Evolutionary conservation across 1,284 basidiomycete species (phyloP), one percentile per base, ranked within the genome.

Genomic region (Trichosporon asahii): DNA sequence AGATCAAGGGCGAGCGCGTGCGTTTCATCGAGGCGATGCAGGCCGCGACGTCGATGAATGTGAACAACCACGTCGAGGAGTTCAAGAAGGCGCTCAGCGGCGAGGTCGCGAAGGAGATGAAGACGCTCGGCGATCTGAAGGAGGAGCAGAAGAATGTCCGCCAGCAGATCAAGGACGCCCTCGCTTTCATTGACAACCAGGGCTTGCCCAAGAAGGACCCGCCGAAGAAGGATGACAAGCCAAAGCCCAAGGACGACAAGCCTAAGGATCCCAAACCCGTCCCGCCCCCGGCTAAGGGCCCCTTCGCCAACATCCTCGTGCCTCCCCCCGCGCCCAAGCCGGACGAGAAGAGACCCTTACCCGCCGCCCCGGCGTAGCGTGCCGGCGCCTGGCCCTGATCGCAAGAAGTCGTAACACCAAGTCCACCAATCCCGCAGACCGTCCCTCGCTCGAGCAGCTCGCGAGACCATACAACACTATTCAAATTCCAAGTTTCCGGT

Each of bases 1-100:
- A 94, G 76, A 93, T 94, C 69, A 89, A 90, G 66, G 92, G 92
- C 6, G 92, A 94, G 82, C 85, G 92, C 57, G 82, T 94, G 67
- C 86, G 91, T 4, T 94, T 95, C 77, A 90, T 94, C 11, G 93
- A 95, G 75, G 91, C 92, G 18, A 95, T 94, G 92, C 91, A 91
- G 78, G 90, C 93, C 75, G 93, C 92, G 1, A 94, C 93, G 0
- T 88, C 88, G 0, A 91, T 94, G 77, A 93, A 94, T 74, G 89
- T 94, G 7, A 88, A 91, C 78, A 91, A 88, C 29, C 92, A 94
- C 75, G 89, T 94, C 64, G 91, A 93, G 74, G 90, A 83, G 73
- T 84, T 84, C 79, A 83, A 84, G 72, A 79, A 80, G 70, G 69
- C 79, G 4, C 72, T 83, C 14, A 77, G 77, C 44, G 69, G 74